These are phyloP conservation scores for Lipomyces orientalis DNA, from an alignment of 805 yeast genomes.

Conservation along the genomic window DNA sequence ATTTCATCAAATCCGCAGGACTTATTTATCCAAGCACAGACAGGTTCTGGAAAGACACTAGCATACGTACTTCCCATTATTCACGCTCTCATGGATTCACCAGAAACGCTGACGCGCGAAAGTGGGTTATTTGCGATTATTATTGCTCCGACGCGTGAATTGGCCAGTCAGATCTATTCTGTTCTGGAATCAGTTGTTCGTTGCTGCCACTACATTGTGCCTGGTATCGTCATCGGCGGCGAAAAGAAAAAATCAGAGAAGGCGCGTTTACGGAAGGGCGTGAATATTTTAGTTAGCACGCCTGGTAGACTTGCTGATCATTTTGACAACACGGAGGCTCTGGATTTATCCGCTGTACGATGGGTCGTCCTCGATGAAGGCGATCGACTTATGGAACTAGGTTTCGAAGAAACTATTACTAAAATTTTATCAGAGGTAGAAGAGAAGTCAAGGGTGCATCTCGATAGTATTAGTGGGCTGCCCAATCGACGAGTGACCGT, in stretches of 20 bases:
- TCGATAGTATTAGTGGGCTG: constrained; percentile 51
- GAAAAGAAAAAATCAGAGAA: constrained; percentile 97
- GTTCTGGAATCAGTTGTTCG: constrained; percentile 71
- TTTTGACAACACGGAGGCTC: constrained; percentile 81
- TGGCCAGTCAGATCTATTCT: constrained; percentile 85
- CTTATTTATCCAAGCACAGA: constrained; percentile 91
- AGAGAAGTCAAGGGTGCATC: constrained; percentile 50
- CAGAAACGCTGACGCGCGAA: constrained; percentile 55
- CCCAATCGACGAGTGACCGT: constrained; percentile 77
- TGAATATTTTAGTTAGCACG: constrained; percentile 92
- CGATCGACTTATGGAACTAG: constrained; percentile 92
- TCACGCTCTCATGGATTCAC: constrained; percentile 67
- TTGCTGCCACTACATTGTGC: constrained; percentile 86
- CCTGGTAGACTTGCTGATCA: constrained; percentile 97
- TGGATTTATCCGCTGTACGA: constrained; percentile 74
- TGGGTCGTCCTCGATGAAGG: constrained; percentile 97
- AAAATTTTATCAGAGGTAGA: constrained; percentile 70
- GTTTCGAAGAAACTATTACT: constrained; percentile 91
- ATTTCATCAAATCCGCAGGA: constrained; percentile 55
- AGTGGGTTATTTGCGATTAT: constrained; percentile 89
- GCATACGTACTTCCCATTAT: constrained; percentile 86
- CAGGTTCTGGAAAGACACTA: constrained; percentile 97
- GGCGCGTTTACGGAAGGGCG: constrained; percentile 94
- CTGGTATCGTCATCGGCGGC: constrained; percentile 97
- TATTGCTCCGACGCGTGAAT: constrained; percentile 91